Evolutionary conservation across 2,329 filamentous ascomycete genomes (phyloP).

Genomic region (Gaeumannomyces tritici): DNA sequence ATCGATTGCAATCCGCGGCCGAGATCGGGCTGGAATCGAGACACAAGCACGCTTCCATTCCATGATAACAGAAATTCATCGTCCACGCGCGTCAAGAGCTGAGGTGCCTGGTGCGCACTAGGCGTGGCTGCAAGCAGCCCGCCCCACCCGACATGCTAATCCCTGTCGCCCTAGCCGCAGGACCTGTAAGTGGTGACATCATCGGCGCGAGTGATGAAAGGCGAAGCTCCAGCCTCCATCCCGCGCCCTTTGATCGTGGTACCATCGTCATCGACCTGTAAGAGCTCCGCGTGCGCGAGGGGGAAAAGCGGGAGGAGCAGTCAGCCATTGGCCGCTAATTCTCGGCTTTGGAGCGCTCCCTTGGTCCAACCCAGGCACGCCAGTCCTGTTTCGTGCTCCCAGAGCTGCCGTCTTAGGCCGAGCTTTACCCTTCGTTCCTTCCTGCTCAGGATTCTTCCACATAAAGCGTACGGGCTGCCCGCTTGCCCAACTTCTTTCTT

Average conservation of each 20-base stretch:
- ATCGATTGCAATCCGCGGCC: too few species aligned
- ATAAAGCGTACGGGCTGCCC: neutral
- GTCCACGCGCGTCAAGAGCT: too few species aligned
- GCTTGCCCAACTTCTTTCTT: neutral
- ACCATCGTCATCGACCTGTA: neutral
- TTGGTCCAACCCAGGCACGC: neutral
- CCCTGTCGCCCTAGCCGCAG: neutral
- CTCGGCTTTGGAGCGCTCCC: neutral
- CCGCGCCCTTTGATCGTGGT: neutral
- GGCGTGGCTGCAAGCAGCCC: too few species aligned
- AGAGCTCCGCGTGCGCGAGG: too few species aligned
- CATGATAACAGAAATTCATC: too few species aligned
- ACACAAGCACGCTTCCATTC: too few species aligned
- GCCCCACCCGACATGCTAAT: neutral
- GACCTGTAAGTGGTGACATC: neutral
- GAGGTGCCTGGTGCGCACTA: too few species aligned
- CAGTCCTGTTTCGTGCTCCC: neutral
- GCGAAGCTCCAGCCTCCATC: neutral
- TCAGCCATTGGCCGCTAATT: neutral
- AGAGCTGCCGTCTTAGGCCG: neutral
- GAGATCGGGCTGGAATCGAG: too few species aligned
- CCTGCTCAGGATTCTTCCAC: neutral
- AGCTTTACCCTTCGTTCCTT: neutral
- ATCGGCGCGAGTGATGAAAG: neutral
- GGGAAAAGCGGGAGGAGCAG: neutral